Evolutionary conservation across 441 rosid genomes (phyloP), one percentile per base, ranked within the genome.

Genomic region (California macrophylla): DNA sequence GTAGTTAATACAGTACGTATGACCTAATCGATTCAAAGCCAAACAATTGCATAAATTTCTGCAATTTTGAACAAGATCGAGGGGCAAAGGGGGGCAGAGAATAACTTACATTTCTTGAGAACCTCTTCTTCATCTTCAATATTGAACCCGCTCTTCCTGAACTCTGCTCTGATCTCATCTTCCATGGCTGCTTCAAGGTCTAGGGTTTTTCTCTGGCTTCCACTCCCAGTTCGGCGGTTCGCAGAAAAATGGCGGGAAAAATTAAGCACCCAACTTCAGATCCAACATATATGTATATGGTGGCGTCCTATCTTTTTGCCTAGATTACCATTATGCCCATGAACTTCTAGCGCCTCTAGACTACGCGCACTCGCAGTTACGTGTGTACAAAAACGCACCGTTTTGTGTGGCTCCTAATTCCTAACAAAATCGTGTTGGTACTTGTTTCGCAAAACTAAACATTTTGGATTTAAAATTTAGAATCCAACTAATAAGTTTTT

Each of bases 21-120:
- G 64, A 60, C 64, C 64, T 60, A 10, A 60, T 25, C n/a, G 64
- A 60, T 60, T 60, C 64, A 28, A 58, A 60, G 25, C 64, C 64
- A 60, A 60, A 25, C 64, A 12, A 8, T 60, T 18, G 28, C 34
- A 26, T 60, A 32, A 60, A 60, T 60, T 60, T 60, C 64, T 60
- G 64, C 18, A 60, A 60, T 25, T 60, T 24, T 3, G 64, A 24
- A 60, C 64, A 28, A 12, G 64, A 60, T 25, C n/a, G 18, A 25
- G 30, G 34, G 64, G 64, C 64, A 60, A 12, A 60, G 13, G 3
- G 30, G 64, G 64, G 10, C 64, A 60, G 30, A 25, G 2, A 60
- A 10, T 24, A 24, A 60, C 64, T 60, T 32, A 60, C 64, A 60
- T 26, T 60, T 60, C 64, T 60, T 60, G 34, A 60, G 64, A 60